Conservation (phyloP, 495 filamentous ascomycete species). For the Hypoxylon intermedium region DNA sequence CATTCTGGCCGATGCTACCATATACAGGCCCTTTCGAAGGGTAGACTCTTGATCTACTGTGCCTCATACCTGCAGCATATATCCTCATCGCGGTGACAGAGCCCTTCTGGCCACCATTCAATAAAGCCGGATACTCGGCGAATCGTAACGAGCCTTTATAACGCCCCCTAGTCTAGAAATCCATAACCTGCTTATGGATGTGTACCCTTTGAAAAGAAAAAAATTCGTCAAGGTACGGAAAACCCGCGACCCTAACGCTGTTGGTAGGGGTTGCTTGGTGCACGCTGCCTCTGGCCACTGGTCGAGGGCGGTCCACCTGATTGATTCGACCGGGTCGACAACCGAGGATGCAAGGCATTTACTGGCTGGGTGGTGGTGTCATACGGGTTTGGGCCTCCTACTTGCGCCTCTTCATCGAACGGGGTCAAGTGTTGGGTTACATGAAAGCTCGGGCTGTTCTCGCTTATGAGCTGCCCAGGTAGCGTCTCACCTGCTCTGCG, state of each 20-base stretch:
- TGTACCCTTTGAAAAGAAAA: slow-evolving; percentile 14
- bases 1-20: background rate
- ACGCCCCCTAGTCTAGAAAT: slow-evolving; percentile 19
- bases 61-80: slow-evolving; percentile 20
- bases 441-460: slow-evolving; percentile 41
- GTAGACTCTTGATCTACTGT: slow-evolving; percentile 3
- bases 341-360: slow-evolving; percentile 20
- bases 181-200: slow-evolving; percentile 23
- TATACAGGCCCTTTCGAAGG: background rate
- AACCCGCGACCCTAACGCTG: slow-evolving; percentile 18
- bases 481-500: slow-evolving; percentile 52
- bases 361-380: slow-evolving; percentile 1
- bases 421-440: slow-evolving; percentile 42
- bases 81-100: slow-evolving; percentile 17
- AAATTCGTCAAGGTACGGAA: slow-evolving; percentile 13
- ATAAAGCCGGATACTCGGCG: slow-evolving; percentile 2
- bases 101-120: slow-evolving; percentile 18
- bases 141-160: slow-evolving; percentile 3
- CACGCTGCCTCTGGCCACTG: background rate
- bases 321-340: slow-evolving; percentile 15
- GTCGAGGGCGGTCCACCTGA: background rate
- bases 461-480: slow-evolving; percentile 34
- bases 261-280: slow-evolving; percentile 25
- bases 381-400: slow-evolving; percentile 35
- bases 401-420: slow-evolving; percentile 41